These are phyloP conservation scores for Ustilago bromivora DNA, from an alignment of 1,284 basidiomycete genomes.

Conservation along the genomic window DNA sequence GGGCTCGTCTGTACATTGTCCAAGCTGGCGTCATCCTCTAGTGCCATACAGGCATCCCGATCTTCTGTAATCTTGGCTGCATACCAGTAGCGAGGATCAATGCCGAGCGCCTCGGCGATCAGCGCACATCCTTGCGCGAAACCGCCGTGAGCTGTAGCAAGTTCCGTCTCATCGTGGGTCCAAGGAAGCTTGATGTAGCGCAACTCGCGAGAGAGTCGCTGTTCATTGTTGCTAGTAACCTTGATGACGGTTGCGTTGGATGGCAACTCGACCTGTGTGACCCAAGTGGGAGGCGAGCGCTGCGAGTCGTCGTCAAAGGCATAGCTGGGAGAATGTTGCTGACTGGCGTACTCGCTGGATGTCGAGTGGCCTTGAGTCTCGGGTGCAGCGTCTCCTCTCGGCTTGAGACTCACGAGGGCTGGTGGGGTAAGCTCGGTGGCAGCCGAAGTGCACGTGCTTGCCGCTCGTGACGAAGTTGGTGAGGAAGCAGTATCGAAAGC, in stretches of 20 bases:
- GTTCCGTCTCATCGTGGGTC: conserved; percentile 77
- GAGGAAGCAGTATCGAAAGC: conserved; percentile 47
- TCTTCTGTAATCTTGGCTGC: conserved; percentile 70
- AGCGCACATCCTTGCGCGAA: conserved; percentile 60
- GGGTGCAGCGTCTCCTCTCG: conserved; percentile 6
- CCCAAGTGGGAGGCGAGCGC: conserved; percentile 24
- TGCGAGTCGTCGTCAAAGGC: conserved; percentile 20
- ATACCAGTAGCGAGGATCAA: conserved; percentile 73
- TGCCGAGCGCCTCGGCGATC: conserved; percentile 72
- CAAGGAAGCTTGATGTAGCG: conserved; percentile 88
- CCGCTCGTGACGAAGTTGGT: conserved; percentile 38
- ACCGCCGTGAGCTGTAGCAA: conserved; percentile 53
- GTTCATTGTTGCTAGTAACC: conserved; percentile 33
- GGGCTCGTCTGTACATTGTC: conserved; percentile 31
- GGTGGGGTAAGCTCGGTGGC: conserved; percentile 50
- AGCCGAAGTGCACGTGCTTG: conserved; percentile 49
- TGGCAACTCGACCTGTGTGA: conserved; percentile 54
- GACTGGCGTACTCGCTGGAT: conserved; percentile 12
- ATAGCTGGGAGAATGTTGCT: conserved; percentile 26
- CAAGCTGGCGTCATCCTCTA: conserved; percentile 31
- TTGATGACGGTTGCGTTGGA: conserved; percentile 47
- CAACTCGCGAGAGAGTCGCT: conserved; percentile 27
- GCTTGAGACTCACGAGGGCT: conserved; percentile 19
- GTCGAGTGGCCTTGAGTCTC: neutral
- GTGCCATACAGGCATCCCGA: conserved; percentile 73